Evolutionary conservation across 1,284 basidiomycete species (phyloP).

Genomic region (Thelephora terrestris): DNA sequence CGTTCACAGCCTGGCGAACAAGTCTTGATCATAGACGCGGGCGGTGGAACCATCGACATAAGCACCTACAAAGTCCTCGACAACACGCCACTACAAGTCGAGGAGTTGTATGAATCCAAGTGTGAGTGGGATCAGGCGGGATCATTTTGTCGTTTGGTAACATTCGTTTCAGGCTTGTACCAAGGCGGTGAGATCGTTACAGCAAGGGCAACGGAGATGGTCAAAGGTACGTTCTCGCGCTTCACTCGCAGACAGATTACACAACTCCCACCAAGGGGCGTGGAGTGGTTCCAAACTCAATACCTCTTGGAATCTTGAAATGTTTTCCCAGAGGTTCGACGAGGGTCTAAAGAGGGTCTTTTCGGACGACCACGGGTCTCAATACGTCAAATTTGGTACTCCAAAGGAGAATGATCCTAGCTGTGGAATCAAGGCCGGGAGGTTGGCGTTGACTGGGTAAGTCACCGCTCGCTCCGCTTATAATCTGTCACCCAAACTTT

Average conservation of each 20-base stretch:
- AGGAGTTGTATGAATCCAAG: conserved; percentile 6
- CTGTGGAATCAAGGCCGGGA: conserved; percentile 35
- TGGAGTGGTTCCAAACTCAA: conserved; percentile 22
- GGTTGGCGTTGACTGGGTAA: conserved; percentile 35
- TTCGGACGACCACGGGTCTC: conserved; percentile 27
- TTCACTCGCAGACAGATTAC: conserved; percentile 13
- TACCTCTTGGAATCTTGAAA: conserved; percentile 26
- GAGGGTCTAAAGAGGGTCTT: conserved; percentile 40
- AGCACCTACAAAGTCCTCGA: conserved; percentile 7
- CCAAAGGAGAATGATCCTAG: conserved; percentile 33
- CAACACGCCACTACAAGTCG: conserved; percentile 4
- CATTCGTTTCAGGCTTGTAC: conserved; percentile 19
- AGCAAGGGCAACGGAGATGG: conserved; percentile 25
- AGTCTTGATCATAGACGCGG: conserved; percentile 10
- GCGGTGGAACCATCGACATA: conserved; percentile 11
- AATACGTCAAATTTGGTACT: conserved; percentile 41
- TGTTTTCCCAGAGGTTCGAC: conserved; percentile 39
- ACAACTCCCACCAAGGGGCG: conserved; percentile 20
- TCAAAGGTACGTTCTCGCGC: conserved; percentile 21
- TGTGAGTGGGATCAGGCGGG: too few species aligned
- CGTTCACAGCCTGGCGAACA: conserved; percentile 3
- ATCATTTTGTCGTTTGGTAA: background rate
- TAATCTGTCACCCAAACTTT: background rate
- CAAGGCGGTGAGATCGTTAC: conserved; percentile 34
- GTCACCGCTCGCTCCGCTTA: background rate